Percentiles rank a stretch among this genome's conserved stretches.
Evolutionary conservation across 1,284 basidiomycete genomes (phyloP).

Genomic region (Ustilago vetiveriae): DNA sequence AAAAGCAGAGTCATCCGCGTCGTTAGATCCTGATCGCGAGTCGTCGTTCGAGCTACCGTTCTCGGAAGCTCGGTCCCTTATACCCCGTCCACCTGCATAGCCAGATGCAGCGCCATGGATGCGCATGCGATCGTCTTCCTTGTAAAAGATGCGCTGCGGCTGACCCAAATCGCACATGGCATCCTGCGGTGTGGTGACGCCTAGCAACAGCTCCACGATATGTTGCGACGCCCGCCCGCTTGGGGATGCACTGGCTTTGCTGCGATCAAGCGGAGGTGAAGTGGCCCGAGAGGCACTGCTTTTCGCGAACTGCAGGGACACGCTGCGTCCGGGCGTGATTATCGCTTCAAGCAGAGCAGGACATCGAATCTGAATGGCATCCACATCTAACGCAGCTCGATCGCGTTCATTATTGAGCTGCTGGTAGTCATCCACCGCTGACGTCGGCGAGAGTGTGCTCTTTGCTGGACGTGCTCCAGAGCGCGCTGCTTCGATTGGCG

Average conservation of each 20-base stretch:
- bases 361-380: conserved; percentile 36
- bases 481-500: not conserved
- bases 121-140: conserved; percentile 47
- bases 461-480: conserved; percentile 5
- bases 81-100: not conserved
- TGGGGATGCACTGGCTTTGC: not conserved
- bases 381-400: conserved; percentile 33
- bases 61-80: conserved; percentile 9
- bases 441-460: conserved; percentile 31
- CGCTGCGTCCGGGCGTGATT: conserved; percentile 21
- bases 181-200: conserved; percentile 45
- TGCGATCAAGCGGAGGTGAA: conserved; percentile 7
- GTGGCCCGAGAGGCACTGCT: conserved; percentile 3
- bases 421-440: conserved; percentile 19
- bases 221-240: not conserved
- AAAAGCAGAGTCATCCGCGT: conserved; percentile 36
- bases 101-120: conserved; percentile 26
- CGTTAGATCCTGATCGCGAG: conserved; percentile 4
- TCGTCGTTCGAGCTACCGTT: conserved; percentile 19
- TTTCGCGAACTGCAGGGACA: conserved; percentile 28
- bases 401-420: conserved; percentile 33
- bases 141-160: conserved; percentile 48
- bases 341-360: conserved; percentile 20
- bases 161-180: conserved; percentile 39
- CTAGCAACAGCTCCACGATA: conserved; percentile 29